Percentiles rank a stretch among this genome's conserved stretches.
These are phyloP conservation scores for Fusarium torreyae DNA, from an alignment of 2,329 filamentous ascomycete species.

Conservation along the genomic window DNA sequence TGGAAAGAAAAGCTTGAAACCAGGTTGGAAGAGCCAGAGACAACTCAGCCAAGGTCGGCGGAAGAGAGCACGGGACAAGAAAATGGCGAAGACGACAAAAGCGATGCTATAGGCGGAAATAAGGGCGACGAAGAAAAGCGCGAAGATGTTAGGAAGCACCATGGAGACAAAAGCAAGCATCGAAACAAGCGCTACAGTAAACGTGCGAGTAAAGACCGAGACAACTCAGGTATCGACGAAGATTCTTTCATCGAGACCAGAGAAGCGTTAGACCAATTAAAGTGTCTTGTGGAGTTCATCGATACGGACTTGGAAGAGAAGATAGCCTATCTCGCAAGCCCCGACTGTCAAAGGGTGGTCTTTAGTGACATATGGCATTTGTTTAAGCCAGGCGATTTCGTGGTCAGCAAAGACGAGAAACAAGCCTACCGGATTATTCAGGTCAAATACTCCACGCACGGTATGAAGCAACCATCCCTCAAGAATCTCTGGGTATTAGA, in stretches of 20 bases:
- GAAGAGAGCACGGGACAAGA: no score
- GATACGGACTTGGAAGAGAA: not conserved
- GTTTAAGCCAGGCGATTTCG: not conserved
- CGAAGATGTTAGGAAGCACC: no score
- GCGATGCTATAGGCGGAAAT: no score
- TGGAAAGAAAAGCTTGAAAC: not conserved
- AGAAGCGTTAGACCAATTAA: not conserved
- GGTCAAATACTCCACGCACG: not conserved
- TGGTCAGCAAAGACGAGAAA: not conserved
- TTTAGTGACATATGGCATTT: not conserved
- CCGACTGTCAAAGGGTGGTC: not conserved
- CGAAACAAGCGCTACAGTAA: not conserved
- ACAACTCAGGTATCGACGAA: not conserved
- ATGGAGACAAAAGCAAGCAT: not conserved
- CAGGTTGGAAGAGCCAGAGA: not conserved
- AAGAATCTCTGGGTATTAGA: not conserved
- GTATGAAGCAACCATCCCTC: not conserved
- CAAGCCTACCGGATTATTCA: not conserved
- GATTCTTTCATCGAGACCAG: not conserved
- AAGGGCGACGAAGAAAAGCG: no score
- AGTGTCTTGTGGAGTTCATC: not conserved
- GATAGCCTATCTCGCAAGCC: accelerated
- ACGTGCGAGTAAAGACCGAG: no score
- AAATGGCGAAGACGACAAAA: not conserved
- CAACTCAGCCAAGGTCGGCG: no score